A percentile compares a stretch with the other conserved stretches of the same genome.
These are phyloP conservation scores for Trichoderma brevicompactum DNA, from an alignment of 2,329 filamentous ascomycete genomes.

Conservation along the genomic window DNA sequence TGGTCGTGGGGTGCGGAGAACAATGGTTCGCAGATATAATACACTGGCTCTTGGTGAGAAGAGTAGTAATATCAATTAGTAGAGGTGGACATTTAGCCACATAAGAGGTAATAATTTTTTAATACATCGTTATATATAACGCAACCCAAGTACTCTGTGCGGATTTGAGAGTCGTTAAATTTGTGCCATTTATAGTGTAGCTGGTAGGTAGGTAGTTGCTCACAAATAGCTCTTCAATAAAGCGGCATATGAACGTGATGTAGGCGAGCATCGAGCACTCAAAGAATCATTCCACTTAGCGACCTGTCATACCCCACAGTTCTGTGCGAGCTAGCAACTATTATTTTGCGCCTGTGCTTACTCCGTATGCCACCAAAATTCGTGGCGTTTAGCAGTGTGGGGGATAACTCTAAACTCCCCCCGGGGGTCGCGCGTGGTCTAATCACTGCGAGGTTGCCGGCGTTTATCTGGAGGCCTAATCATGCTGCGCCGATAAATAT, in stretches of 20 bases:
- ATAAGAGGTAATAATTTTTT: too few relatives aligned
- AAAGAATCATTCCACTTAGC: background rate
- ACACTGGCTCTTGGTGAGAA: background rate
- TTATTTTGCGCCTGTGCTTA: background rate
- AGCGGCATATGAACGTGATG: too few relatives aligned
- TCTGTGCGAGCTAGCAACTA: background rate
- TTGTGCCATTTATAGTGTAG: too few relatives aligned
- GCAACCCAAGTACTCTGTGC: too few relatives aligned
- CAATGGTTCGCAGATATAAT: conserved; percentile 6
- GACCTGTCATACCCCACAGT: conserved; percentile 11
- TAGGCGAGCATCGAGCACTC: too few relatives aligned
- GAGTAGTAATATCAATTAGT: background rate
- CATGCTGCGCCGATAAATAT: conserved; percentile 13
- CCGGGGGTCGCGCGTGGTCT: background rate
- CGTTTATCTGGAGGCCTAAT: background rate
- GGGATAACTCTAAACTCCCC: conserved; percentile 26
- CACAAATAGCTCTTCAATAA: too few relatives aligned
- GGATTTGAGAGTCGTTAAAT: too few relatives aligned
- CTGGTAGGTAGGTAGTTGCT: too few relatives aligned
- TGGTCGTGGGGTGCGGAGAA: conserved; percentile 23
- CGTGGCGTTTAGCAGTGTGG: conserved; percentile 19
- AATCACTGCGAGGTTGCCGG: background rate
- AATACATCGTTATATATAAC: too few relatives aligned
- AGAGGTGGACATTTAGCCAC: background rate
- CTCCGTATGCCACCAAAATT: background rate